A percentile compares a stretch with the other conserved stretches of the same genome.
Evolutionary conservation across 2,329 filamentous ascomycete genomes (phyloP).

Genomic region (Colletotrichum euphorbiae): DNA sequence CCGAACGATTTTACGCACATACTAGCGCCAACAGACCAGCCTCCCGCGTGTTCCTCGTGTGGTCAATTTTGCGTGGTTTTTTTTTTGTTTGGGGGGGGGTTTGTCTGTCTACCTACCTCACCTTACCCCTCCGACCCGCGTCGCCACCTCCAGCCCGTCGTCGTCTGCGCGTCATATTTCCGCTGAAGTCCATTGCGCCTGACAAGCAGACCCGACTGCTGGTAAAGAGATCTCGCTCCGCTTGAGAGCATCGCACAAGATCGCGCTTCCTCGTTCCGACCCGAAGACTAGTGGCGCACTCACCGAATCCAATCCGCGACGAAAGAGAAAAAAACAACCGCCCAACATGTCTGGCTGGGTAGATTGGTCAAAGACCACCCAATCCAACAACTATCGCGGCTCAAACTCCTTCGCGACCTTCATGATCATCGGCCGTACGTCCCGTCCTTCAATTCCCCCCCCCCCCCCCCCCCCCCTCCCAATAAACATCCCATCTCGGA

Average conservation of each 20-base stretch:
- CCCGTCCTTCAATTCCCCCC: constrained; percentile 26
- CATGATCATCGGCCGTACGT: constrained; percentile 94
- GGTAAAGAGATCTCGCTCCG: no score
- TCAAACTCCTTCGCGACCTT: constrained; percentile 90
- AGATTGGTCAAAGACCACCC: constrained; percentile 68
- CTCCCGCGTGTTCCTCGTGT: constrained; percentile 10
- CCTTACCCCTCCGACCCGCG: constrained; percentile 5
- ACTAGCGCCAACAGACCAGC: constrained; percentile 16
- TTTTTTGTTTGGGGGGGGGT: no score
- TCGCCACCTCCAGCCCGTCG: constrained; percentile 1
- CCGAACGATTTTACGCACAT: constrained; percentile 3
- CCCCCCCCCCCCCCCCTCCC: no score
- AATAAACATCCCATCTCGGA: constrained; percentile 1
- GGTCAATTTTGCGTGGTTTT: not conserved
- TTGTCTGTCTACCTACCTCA: no score
- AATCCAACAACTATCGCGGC: constrained; percentile 68
- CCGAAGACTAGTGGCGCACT: no score
- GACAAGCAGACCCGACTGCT: no score
- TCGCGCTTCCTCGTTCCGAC: no score
- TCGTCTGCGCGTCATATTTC: not conserved
- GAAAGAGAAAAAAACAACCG: not conserved
- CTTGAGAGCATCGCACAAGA: no score
- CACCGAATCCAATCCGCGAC: no score
- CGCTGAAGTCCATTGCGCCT: no score
- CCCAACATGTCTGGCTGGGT: constrained; percentile 45